phyloP scores from a whole-genome alignment of 2,329 filamentous ascomycete genomes.

The Fusarium avenaceum region DNA sequence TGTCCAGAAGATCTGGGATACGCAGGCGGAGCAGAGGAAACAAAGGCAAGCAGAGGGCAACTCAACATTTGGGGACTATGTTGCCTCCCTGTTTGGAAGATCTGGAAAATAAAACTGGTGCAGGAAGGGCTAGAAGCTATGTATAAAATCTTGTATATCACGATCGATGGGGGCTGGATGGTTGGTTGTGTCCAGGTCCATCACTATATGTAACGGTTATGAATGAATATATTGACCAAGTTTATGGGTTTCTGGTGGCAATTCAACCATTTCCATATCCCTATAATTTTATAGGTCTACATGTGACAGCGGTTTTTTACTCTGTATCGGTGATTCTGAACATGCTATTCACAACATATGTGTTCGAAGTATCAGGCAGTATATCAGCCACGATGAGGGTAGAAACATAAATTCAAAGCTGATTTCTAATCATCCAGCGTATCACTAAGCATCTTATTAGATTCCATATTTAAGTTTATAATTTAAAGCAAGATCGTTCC shows the following conservation, averaged over 20 bases:
- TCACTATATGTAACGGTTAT: neutral
- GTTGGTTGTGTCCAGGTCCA: neutral
- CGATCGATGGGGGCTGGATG: neutral
- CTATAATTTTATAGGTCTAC: too few relatives aligned
- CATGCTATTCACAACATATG: too few relatives aligned
- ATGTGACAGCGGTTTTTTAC: too few relatives aligned
- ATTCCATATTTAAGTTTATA: too few relatives aligned
- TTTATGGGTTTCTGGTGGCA: neutral
- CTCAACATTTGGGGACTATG: constrained; percentile 51
- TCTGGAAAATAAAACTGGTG: constrained; percentile 44
- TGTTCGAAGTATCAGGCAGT: too few relatives aligned
- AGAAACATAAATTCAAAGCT: too few relatives aligned
- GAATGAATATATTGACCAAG: neutral
- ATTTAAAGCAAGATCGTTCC: too few relatives aligned
- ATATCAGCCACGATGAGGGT: too few relatives aligned
- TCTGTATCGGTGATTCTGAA: too few relatives aligned
- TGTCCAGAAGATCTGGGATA: constrained; percentile 58
- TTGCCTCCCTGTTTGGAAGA: constrained; percentile 51
- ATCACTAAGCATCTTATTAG: too few relatives aligned
- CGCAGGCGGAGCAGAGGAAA: constrained; percentile 68
- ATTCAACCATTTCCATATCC: neutral
- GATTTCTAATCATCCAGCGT: too few relatives aligned
- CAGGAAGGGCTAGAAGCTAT: constrained; percentile 2
- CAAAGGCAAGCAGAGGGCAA: constrained; percentile 55
- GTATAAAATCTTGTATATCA: constrained; percentile 43